Evolutionary conservation across 805 yeast species (phyloP), one percentile per base, ranked within the genome.

Genomic region (Blastobotrys peoriensis): DNA sequence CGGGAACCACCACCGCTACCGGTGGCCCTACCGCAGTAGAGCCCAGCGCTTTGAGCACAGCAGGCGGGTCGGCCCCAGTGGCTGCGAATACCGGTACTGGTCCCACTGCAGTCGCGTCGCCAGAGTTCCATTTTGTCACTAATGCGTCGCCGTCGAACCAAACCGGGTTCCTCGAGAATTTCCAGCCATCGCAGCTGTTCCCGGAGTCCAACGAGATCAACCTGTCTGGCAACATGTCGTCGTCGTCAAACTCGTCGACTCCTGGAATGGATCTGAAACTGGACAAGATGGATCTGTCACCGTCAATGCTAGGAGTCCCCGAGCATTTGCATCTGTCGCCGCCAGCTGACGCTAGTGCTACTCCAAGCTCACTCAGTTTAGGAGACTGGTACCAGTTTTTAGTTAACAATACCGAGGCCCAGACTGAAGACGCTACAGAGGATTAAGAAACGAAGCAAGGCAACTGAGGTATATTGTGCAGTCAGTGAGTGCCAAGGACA

Each of bases 111-210:
- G 30, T 25, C 30, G 30, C 13, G 30, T 54, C 63, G 16, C 60
- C 64, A 2, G 66, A 62, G 20, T 51, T 62, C 33, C 57, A 46
- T 41, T 48, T 63, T 27, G 62, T 62, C 19, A 61, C 65, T 13
- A 56, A 54, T 34, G 49, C 64, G 10, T 5, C 58, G 57, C 6
- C 28, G 17, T 30, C 34, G 38, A 47, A 6, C 45, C 60, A 4
- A 55, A 56, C 40, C 13, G 40, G 50, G 10, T 72, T 73, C 54
- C 64, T 68, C 44, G 77, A 73, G 42, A 73, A 73, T 49, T 76
- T 76, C 60, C 77, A 76, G 56, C 81, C 81, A 15, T 68, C 78
- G 13, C 80, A 75, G 49, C 66, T 76, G 50, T 76, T 76, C 52
- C 81, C 81, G 3, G 55, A 68, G 20, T 28, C 36, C 16, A 22